Conservation (phyloP, 352 stramenopile genomes). For the Phytopythium sindhum region DNA sequence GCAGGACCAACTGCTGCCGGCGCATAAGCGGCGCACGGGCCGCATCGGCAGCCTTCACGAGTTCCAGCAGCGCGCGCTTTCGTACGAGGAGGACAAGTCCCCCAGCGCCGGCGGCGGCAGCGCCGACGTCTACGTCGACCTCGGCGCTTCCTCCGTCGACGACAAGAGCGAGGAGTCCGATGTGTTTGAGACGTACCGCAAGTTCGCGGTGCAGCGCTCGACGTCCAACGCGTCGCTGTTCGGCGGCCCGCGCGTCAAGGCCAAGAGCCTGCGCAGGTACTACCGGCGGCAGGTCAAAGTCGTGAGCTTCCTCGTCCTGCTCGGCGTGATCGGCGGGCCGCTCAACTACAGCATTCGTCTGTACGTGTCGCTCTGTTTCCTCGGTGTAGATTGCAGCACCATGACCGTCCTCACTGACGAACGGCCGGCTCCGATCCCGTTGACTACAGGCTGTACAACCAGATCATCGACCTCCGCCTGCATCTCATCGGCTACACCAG, state of each 20-base stretch:
- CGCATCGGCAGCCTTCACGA: slow-evolving; percentile 77
- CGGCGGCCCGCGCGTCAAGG: slow-evolving; percentile 39
- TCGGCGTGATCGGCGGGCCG: slow-evolving; percentile 76
- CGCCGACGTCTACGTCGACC: slow-evolving; percentile 18
- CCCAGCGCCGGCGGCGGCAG: not conserved
- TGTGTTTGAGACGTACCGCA: slow-evolving; percentile 34
- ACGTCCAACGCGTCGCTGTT: slow-evolving; percentile 61
- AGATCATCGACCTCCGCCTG: slow-evolving; percentile 6
- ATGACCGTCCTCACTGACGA: not conserved
- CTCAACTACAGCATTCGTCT: slow-evolving; percentile 72
- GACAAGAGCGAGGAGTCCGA: slow-evolving; percentile 30
- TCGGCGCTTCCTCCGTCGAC: slow-evolving; percentile 5
- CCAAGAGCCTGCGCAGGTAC: slow-evolving; percentile 39
- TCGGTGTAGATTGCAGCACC: not conserved
- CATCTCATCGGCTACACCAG: slow-evolving; percentile 31
- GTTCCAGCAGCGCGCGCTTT: slow-evolving; percentile 77
- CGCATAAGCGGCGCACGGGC: slow-evolving; percentile 62
- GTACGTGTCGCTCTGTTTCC: slow-evolving; percentile 18
- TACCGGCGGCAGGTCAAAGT: slow-evolving; percentile 67
- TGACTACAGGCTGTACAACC: slow-evolving; percentile 18
- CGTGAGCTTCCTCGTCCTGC: slow-evolving; percentile 70
- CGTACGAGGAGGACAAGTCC: slow-evolving; percentile 35
- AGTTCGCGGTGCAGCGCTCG: slow-evolving; percentile 38
- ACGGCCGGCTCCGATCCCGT: not conserved
- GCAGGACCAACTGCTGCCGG: slow-evolving; percentile 44